These are phyloP conservation scores for Kodamaea plutei DNA, from an alignment of 1,139 yeast genomes.

Conservation along the genomic window DNA sequence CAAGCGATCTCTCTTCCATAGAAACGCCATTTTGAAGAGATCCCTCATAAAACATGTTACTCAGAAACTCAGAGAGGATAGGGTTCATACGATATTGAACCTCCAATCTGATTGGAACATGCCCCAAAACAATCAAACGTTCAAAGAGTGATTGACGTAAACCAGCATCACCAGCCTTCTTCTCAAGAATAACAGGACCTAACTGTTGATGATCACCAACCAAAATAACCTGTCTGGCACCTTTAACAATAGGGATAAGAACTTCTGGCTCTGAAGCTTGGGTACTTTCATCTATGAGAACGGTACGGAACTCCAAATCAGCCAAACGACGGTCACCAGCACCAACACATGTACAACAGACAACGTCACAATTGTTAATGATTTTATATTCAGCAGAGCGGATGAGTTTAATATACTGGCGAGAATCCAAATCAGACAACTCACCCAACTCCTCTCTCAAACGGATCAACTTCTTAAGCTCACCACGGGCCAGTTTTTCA, in stretches of 20 bases:
- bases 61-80: conserved; percentile 76
- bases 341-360: conserved; percentile 90
- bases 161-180: conserved; percentile 82
- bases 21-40: conserved; percentile 89
- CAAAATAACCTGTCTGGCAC: conserved; percentile 81
- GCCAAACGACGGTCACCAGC: conserved; percentile 73
- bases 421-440: conserved; percentile 52
- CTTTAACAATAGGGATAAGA: conserved; percentile 81
- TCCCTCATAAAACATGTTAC: conserved; percentile 93
- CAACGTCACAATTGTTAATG: conserved; percentile 65
- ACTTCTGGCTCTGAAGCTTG: conserved; percentile 94
- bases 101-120: conserved; percentile 78
- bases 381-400: conserved; percentile 47
- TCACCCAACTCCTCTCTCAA: conserved; percentile 70
- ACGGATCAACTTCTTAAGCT: conserved; percentile 54
- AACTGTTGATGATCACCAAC: conserved; percentile 96
- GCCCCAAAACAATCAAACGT: conserved; percentile 78
- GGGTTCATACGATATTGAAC: conserved; percentile 98
- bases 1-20: conserved; percentile 58
- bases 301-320: conserved; percentile 60
- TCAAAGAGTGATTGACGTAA: conserved; percentile 82
- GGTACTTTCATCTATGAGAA: conserved; percentile 86
- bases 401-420: conserved; percentile 36
- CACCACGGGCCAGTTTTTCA: conserved; percentile 44
- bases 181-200: conserved; percentile 84